A percentile compares a stretch with the other conserved stretches of the same genome.
Evolutionary conservation across 306 rosid genomes (phyloP).

Genomic region (Glycyrrhiza uralensis): DNA sequence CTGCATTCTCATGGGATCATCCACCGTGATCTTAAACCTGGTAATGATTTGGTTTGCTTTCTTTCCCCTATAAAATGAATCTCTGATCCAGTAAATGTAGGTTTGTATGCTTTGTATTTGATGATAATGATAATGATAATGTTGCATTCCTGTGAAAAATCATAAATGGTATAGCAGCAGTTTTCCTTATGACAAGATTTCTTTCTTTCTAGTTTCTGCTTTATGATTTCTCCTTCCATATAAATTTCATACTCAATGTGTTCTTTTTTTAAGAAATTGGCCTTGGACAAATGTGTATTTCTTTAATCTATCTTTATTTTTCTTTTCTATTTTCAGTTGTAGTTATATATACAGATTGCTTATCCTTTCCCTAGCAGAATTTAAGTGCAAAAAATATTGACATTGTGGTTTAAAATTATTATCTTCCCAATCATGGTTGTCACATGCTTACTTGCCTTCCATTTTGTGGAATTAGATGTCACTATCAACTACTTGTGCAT

Average conservation of each 20-base stretch:
- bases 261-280: neutral
- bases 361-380: neutral
- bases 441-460: neutral
- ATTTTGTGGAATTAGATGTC: conserved; percentile 12
- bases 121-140: no score
- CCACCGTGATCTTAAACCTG: conserved; percentile 94
- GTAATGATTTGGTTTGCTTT: conserved; percentile 43
- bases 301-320: neutral
- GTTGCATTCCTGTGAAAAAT: neutral
- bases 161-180: neutral
- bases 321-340: neutral
- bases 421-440: conserved; percentile 8
- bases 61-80: neutral
- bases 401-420: conserved; percentile 12
- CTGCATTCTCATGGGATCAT: conserved; percentile 94
- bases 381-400: neutral
- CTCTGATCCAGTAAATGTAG: neutral
- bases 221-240: neutral
- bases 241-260: neutral
- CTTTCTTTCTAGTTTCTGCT: neutral
- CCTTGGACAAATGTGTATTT: neutral
- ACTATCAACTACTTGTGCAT: neutral
- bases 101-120: neutral
- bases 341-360: neutral
- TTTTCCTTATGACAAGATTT: neutral